Conservation (phyloP, 768 basidiomycete genomes). For the Mycena galericulata region DNA sequence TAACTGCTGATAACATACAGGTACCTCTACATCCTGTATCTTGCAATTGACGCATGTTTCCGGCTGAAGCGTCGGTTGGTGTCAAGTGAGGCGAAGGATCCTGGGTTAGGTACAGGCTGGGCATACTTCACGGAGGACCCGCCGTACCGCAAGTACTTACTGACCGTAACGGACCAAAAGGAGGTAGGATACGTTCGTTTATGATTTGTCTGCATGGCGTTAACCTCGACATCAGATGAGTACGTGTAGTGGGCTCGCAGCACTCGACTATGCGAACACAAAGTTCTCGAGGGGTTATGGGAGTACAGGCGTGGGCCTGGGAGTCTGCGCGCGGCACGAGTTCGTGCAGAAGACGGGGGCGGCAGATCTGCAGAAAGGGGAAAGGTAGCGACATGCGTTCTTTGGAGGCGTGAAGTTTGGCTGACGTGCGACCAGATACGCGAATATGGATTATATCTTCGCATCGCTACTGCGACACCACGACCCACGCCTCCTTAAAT, state of each 20-base stretch:
- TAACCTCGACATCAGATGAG: too few relatives aligned
- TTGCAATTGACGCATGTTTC: slow-evolving; percentile 41
- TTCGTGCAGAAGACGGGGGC: slow-evolving; percentile 38
- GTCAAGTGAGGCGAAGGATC: slow-evolving; percentile 1
- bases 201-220: too few relatives aligned
- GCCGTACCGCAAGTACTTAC: slow-evolving; percentile 32
- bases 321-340: slow-evolving; percentile 42
- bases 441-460: slow-evolving; percentile 52
- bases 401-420: background rate
- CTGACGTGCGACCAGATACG: slow-evolving; percentile 39
- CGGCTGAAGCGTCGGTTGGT: slow-evolving; percentile 31
- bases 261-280: slow-evolving; percentile 30
- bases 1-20: too few relatives aligned
- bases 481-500: slow-evolving; percentile 19
- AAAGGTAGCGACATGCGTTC: slow-evolving; percentile 39
- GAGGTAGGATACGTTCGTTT: too few relatives aligned
- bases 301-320: slow-evolving; percentile 38
- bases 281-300: slow-evolving; percentile 40
- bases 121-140: slow-evolving; percentile 18
- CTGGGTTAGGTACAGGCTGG: background rate
- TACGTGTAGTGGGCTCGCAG: slow-evolving; percentile 41
- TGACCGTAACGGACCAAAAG: slow-evolving; percentile 14
- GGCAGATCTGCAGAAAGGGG: slow-evolving; percentile 47
- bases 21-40: slow-evolving; percentile 9
- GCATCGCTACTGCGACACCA: slow-evolving; percentile 33